Evolutionary conservation across 768 basidiomycete species (phyloP), one percentile per base, ranked within the genome.

Genomic region (Coprinellus micaceus): DNA sequence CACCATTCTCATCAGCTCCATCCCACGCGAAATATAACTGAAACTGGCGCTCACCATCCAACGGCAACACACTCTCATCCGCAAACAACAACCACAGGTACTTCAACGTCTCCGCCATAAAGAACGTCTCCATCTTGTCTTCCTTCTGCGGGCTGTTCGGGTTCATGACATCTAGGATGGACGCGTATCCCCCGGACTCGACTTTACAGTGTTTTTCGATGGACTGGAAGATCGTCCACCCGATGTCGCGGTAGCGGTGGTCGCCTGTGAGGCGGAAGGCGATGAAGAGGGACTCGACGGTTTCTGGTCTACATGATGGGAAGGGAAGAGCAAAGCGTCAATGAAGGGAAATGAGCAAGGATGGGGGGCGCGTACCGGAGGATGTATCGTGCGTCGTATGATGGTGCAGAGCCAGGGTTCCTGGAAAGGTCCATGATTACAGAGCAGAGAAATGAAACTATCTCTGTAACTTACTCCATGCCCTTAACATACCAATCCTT

Each of bases 71-170:
- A 26, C 68, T 75, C 6, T 79, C 77, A 63, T 92, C 90, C 54
- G 85, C 82, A 68, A 96, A 98, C 3, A 97, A 72, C 60, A 96
- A 70, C 69, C 88, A 97, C 21, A 98, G 77, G 71, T 97, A 97
- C 69, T 98, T 94, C 58, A 94, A 71, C 5, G 91, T 94, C 70
- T 94, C 91, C 56, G 90, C 91, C 78, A 97, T 77, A 71, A 94
- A 82, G 74, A 95, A 97, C 12, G 94, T 94, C 73, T 98, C 94
- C 94, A 97, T 96, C 69, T 89, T 87, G 70, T 98, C 93, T 60
- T 92, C 87, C 56, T 81, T 75, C n/a, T n/a, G n/a, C 64, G 75
- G 73, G 1, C 76, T 82, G 0, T 88, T 86, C 10, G 86, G 74
- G 58, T 83, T 78, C 68, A 96, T 91, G 10, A 98, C 95, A 65